Evolutionary conservation across 2,329 filamentous ascomycete genomes (phyloP).

Genomic region (Alternaria postmessia): DNA sequence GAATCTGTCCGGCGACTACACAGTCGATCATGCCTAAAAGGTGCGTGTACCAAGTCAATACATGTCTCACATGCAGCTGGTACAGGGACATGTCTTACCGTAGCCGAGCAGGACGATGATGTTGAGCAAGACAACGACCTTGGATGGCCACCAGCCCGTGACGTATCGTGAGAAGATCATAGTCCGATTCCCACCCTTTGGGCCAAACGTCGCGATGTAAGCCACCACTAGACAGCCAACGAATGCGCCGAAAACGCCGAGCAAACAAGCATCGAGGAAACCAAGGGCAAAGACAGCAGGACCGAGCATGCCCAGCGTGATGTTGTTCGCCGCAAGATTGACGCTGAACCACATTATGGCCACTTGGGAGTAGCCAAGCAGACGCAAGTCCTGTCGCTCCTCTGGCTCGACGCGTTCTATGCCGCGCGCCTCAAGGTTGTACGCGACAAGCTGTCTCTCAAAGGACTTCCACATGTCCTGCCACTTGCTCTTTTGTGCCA

Average conservation of each 20-base stretch:
- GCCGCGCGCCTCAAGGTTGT: slow-evolving; percentile 67
- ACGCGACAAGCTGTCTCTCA: slow-evolving; percentile 55
- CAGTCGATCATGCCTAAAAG: slow-evolving; percentile 63
- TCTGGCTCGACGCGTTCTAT: slow-evolving; percentile 65
- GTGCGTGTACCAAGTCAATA: not conserved
- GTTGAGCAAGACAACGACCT: slow-evolving; percentile 69
- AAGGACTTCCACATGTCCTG: slow-evolving; percentile 42
- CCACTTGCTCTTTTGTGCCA: slow-evolving; percentile 18
- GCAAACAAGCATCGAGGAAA: slow-evolving; percentile 65
- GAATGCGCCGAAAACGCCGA: slow-evolving; percentile 65
- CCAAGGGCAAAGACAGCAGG: slow-evolving; percentile 66
- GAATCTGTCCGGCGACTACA: slow-evolving; percentile 72
- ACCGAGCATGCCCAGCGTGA: slow-evolving; percentile 70
- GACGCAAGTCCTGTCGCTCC: slow-evolving; percentile 62
- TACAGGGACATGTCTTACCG: slow-evolving; percentile 18
- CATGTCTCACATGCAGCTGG: not conserved
- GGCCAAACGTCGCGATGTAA: slow-evolving; percentile 70
- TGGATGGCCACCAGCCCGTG: slow-evolving; percentile 72
- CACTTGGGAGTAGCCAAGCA: slow-evolving; percentile 64
- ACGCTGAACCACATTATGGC: slow-evolving; percentile 68
- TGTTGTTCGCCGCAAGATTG: slow-evolving; percentile 70
- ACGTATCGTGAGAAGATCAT: slow-evolving; percentile 65
- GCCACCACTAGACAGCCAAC: slow-evolving; percentile 64
- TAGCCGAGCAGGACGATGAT: slow-evolving; percentile 70
- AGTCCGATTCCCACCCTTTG: slow-evolving; percentile 67